Conservation (phyloP, 768 basidiomycete species). For the Lactifluus hygrophoroides region DNA sequence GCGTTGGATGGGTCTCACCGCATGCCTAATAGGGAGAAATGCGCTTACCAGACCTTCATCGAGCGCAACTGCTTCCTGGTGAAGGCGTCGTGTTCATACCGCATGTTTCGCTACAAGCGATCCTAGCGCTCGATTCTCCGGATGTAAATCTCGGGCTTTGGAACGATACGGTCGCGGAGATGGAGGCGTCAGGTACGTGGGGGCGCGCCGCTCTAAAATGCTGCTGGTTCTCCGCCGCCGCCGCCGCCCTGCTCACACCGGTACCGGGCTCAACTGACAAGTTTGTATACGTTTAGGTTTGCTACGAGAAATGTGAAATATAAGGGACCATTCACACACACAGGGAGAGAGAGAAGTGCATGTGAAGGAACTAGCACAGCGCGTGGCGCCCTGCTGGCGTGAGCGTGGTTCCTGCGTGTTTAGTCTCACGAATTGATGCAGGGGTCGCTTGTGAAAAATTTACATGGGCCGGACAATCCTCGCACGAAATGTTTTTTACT, state of each 20-base stretch:
- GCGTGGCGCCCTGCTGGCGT: neutral
- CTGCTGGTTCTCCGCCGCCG: neutral
- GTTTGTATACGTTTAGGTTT: neutral
- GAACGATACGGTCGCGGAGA: constrained; percentile 20
- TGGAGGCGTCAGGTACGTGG: constrained; percentile 17
- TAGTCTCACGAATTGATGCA: too few relatives aligned
- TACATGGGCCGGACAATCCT: neutral
- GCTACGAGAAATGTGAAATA: neutral
- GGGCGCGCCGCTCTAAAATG: neutral
- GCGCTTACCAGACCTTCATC: neutral
- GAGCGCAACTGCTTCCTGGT: constrained; percentile 1
- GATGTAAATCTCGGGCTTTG: constrained; percentile 16
- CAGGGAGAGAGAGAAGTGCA: neutral
- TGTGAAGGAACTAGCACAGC: neutral
- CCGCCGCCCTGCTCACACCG: neutral
- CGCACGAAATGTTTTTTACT: neutral
- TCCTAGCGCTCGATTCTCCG: constrained; percentile 18
- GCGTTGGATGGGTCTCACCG: neutral
- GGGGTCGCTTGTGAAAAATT: neutral
- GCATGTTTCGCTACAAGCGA: constrained; percentile 17
- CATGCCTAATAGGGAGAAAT: constrained; percentile 4
- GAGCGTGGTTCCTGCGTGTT: constrained; percentile 8
- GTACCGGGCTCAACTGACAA: neutral
- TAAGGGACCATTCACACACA: too few relatives aligned
- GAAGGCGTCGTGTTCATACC: constrained; percentile 3